These are phyloP conservation scores for Ceratocystis alfenasii DNA, from an alignment of 2,329 filamentous ascomycete genomes.

Conservation along the genomic window DNA sequence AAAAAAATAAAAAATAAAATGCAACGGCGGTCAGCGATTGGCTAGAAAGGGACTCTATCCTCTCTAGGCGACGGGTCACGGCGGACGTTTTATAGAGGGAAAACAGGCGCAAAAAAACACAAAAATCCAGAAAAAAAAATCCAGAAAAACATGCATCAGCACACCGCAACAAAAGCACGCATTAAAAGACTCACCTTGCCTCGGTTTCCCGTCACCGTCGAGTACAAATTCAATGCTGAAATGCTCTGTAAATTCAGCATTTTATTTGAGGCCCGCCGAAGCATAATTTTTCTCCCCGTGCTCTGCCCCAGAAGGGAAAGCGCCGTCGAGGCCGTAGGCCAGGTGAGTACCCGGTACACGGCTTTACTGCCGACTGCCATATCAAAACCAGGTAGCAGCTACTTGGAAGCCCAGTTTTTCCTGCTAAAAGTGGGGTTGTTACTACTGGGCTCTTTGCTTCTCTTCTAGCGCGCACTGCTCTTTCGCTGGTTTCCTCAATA, in stretches of 20 bases:
- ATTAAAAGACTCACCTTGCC: constrained; percentile 4
- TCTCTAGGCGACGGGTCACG: neutral
- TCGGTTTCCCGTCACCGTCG: neutral
- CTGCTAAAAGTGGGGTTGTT: neutral
- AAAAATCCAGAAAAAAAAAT: neutral
- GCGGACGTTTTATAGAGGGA: neutral
- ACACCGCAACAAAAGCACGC: no score
- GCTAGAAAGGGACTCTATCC: neutral
- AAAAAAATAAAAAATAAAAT: neutral
- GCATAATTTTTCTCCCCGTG: constrained; percentile 9
- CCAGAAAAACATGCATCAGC: neutral
- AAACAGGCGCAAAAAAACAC: neutral
- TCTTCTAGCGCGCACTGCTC: neutral
- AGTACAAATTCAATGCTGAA: neutral
- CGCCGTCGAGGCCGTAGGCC: neutral
- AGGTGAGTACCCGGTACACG: neutral
- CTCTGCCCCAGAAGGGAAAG: constrained; percentile 6
- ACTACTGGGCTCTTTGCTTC: neutral
- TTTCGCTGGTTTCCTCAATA: neutral
- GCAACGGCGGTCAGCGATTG: neutral
- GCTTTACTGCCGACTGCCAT: constrained; percentile 2
- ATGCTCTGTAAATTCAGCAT: neutral
- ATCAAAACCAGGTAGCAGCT: neutral
- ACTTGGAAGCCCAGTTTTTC: constrained; percentile 4
- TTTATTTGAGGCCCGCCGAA: constrained; percentile 7